Percentiles rank a stretch among this genome's conserved stretches.
phyloP scores from a whole-genome alignment of 2,329 filamentous ascomycete genomes.

The Rhinocladiella similis region DNA sequence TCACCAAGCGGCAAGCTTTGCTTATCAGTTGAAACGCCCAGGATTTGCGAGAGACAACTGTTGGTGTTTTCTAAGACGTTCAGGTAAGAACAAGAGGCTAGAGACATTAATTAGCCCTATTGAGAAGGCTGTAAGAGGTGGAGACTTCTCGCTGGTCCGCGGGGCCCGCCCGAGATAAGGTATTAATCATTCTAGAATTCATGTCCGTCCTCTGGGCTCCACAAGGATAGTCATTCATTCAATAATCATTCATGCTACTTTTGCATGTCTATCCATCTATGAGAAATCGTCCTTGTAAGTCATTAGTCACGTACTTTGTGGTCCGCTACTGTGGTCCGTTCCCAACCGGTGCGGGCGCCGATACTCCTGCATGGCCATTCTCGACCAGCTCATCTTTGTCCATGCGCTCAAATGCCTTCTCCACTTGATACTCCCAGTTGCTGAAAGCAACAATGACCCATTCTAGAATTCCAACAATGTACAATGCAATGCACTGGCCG shows the following conservation, averaged over 20 bases:
- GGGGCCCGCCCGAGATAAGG: background rate
- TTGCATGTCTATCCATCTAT: no score
- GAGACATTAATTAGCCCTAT: background rate
- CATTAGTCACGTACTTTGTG: no score
- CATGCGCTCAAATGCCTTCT: constrained; percentile 68
- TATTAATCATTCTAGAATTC: background rate
- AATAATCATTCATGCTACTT: no score
- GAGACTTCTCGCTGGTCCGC: background rate
- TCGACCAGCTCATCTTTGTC: constrained; percentile 47
- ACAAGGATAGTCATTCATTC: background rate
- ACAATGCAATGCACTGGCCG: constrained; percentile 78
- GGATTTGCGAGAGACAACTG: no score
- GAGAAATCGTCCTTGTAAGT: no score
- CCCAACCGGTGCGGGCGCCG: constrained; percentile 16
- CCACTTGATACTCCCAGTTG: constrained; percentile 73
- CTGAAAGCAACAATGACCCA: constrained; percentile 78
- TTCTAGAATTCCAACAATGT: constrained; percentile 74
- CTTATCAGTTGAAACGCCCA: constrained; percentile 14
- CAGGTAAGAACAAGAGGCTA: constrained; percentile 5
- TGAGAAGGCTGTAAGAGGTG: constrained; percentile 6
- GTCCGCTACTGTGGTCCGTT: constrained; percentile 20
- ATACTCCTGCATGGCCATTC: constrained; percentile 18
- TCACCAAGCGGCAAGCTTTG: constrained; percentile 6
- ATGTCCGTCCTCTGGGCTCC: background rate
- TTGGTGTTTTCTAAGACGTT: constrained; percentile 5